Evolutionary conservation across 768 basidiomycete species (phyloP).

Genomic region (Guyanaporus albipodus): DNA sequence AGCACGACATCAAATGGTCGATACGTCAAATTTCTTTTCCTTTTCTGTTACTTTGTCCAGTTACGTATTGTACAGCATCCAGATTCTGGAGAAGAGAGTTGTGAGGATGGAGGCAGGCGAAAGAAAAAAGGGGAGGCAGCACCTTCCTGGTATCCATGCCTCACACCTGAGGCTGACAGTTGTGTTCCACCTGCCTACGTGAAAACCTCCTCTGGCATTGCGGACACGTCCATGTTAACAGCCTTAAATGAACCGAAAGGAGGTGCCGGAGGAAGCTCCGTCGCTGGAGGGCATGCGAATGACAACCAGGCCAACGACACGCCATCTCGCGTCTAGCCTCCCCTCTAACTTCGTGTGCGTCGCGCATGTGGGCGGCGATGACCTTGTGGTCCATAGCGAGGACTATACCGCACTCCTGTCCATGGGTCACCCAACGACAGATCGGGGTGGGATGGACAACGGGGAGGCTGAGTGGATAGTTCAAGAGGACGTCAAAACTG

Average conservation of each 20-base stretch:
- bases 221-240: slow-evolving; percentile 9
- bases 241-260: background rate
- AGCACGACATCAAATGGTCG: no score
- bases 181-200: background rate
- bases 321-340: background rate
- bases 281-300: background rate
- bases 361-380: background rate
- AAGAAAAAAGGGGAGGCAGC: background rate
- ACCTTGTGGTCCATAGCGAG: background rate
- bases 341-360: background rate
- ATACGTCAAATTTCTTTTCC: no score
- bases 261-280: slow-evolving; percentile 1
- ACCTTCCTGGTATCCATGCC: no score
- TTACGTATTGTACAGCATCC: no score
- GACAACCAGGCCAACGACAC: background rate
- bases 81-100: no score
- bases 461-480: background rate
- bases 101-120: no score
- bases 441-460: background rate
- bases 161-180: background rate
- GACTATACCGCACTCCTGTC: background rate
- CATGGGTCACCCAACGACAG: background rate
- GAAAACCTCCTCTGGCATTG: background rate
- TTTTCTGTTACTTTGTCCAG: no score
- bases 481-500: background rate